Evolutionary conservation across 176 grass and related monocot species (phyloP), one percentile per base, ranked within the genome.

Genomic region (Bromus sterilis): DNA sequence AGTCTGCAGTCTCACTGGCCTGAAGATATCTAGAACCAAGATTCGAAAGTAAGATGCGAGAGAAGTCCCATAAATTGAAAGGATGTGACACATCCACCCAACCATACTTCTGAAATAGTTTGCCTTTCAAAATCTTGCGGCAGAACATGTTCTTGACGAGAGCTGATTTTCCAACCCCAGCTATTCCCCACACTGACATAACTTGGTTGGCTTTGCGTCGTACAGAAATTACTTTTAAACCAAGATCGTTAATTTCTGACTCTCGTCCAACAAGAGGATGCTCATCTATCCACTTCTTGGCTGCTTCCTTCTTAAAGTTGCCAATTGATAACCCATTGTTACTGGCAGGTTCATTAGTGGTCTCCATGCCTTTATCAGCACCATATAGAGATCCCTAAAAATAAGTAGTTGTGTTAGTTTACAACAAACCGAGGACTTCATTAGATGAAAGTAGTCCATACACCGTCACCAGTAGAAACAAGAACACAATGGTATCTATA

Each of bases 181-280:
- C 31, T 15, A 80, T 66, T 2, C 78, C 78, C 78, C 78, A 80
- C 44, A 80, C 43, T 2, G 78, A 80, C 21, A 80, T 55, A 14
- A 80, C 78, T 36, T 80, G 28, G 16, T 33, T 18, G 30, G 24
- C 12, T 1, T 4, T 12, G 16, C 0, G 9, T 8, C 21, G 73
- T 25, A 11, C 9, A 9, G 0, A 46, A 13, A 59, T 15, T 43
- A 31, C 11, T 0, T n/a, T 20, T 21, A 43, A 6, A 5, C 5
- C 25, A 23, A 80, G 61, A 13, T 67, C 29, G 0, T 33, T 34
- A 30, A 66, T 66, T 25, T 80, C 58, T 14, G 61, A 24, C 7
- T 48, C 11, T 0, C 77, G 77, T 2, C 77, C 61, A 36, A 80
- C 6, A 3, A 53, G 49, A 53, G 49, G 49, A 53, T 53, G 49